Evolutionary conservation across 176 grass and related monocot genomes (phyloP), one percentile per base, ranked within the genome.

Genomic region (Oryza brachyantha): DNA sequence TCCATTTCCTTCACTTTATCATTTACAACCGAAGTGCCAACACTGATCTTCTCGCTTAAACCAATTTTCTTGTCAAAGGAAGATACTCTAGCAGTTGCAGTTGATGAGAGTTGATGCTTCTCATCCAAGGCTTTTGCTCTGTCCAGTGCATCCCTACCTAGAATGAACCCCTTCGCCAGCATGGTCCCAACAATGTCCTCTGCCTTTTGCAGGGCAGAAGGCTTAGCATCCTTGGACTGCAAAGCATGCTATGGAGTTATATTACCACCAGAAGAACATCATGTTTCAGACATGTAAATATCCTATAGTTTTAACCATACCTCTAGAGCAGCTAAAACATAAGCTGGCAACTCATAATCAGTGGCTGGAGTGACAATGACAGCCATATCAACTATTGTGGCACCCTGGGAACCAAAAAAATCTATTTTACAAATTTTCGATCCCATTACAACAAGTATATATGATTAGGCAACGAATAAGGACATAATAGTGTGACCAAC

Each of bases 1-100:
- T 98, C 92, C 92, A 98, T 92, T 81, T 94, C 95, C 83, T 90
- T 98, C 21, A 98, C 81, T 73, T 89, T 92, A 26, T 86, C 89
- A 67, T 92, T 89, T 28, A 98, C 84, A 68, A 28, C 90, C 24
- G 72, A 82, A 45, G 93, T 92, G 9, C 91, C 85, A 8, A 90
- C 73, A 11, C 82, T 83, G 76, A 97, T 91, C 83, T 97, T 97
- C 76, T 97, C 93, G 66, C 83, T 97, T 37, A 97, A 73, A 37
- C 93, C 91, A 0, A 97, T 97, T 68, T 84, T 97, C 79, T 90
- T 90, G 83, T 97, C 93, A 17, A 97, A 82, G 41, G 88, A 86
- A 54, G 88, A 88, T 10, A 97, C 86, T 81, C 87, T 89, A 26
- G 93, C 93, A 42, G 86, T 86, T 29, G 91, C 91, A 68, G 91